Evolutionary conservation across 108 stramenopile genomes (phyloP).

Genomic region (Discostella stelligeroides): DNA sequence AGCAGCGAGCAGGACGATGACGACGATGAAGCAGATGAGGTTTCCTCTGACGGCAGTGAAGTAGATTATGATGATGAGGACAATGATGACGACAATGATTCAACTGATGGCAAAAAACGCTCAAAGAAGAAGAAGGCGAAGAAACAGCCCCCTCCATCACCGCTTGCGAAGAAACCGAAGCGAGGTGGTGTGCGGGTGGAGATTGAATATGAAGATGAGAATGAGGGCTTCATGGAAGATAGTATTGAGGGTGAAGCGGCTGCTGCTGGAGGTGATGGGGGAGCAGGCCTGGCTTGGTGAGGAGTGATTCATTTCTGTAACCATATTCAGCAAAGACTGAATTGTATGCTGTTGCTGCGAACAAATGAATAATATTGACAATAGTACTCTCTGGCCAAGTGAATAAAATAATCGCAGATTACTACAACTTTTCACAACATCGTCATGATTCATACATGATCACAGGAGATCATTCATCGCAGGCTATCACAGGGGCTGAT

Average conservation of each 20-base stretch:
- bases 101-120: slow-evolving; percentile 20
- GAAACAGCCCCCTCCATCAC: too few relatives aligned
- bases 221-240: slow-evolving; percentile 51
- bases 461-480: too few relatives aligned
- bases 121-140: slow-evolving; percentile 45
- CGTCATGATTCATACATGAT: too few relatives aligned
- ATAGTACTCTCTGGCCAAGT: too few relatives aligned
- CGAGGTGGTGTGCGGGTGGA: slow-evolving; percentile 68
- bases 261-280: slow-evolving; percentile 4
- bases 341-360: too few relatives aligned
- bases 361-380: too few relatives aligned
- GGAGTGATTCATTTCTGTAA: neutral
- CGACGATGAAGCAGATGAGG: slow-evolving; percentile 42
- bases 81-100: slow-evolving; percentile 30
- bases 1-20: slow-evolving; percentile 34
- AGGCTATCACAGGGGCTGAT: too few relatives aligned
- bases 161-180: slow-evolving; percentile 2
- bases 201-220: slow-evolving; percentile 89
- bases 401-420: too few relatives aligned
- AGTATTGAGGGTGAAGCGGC: slow-evolving; percentile 13
- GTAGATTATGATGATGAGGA: slow-evolving; percentile 25
- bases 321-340: too few relatives aligned
- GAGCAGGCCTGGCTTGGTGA: slow-evolving; percentile 38
- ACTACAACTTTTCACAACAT: too few relatives aligned
- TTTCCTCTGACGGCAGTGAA: slow-evolving; percentile 29